phyloP scores from a whole-genome alignment of 83 land plant genomes.

The Diphasiastrum complanatum region DNA sequence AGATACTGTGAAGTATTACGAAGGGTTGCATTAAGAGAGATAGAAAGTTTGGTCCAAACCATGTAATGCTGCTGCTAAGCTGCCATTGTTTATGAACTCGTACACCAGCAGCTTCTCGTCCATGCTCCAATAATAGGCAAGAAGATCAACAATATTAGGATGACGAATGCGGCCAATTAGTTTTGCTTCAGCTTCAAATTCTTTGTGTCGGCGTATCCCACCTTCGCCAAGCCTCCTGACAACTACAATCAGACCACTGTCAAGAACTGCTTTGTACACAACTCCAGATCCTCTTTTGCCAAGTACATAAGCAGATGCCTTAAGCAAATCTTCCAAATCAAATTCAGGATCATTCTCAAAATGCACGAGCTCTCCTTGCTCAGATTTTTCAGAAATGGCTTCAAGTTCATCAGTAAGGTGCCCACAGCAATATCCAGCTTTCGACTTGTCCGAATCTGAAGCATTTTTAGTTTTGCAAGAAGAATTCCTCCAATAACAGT shows the following conservation, averaged over 20 bases:
- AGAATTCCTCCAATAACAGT: not conserved
- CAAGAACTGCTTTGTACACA: conserved; percentile 9
- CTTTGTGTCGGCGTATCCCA: not conserved
- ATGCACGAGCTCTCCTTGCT: conserved; percentile 4
- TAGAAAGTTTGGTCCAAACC: not conserved
- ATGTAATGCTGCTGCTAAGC: not conserved
- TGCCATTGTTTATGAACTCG: conserved; percentile 7
- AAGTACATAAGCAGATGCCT: conserved; percentile 3
- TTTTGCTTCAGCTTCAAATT: conserved; percentile 1
- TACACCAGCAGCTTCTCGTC: conserved; percentile 6
- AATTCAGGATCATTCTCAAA: conserved; percentile 1
- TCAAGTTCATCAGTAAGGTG: not conserved
- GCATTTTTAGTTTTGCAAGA: not conserved
- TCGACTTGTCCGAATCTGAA: not conserved
- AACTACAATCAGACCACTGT: not conserved
- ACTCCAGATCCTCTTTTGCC: not conserved
- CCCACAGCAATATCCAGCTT: not conserved
- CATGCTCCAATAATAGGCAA: conserved; percentile 3
- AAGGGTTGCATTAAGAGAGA: not conserved
- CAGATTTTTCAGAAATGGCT: too few relatives aligned
- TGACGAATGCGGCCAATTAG: not conserved
- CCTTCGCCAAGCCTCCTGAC: conserved; percentile 3
- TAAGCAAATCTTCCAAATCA: not conserved
- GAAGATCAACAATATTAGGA: not conserved
- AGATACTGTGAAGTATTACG: not conserved